These are phyloP conservation scores for Platanthera guangdongensis DNA, from an alignment of 106 monocot species.

Conservation along the genomic window DNA sequence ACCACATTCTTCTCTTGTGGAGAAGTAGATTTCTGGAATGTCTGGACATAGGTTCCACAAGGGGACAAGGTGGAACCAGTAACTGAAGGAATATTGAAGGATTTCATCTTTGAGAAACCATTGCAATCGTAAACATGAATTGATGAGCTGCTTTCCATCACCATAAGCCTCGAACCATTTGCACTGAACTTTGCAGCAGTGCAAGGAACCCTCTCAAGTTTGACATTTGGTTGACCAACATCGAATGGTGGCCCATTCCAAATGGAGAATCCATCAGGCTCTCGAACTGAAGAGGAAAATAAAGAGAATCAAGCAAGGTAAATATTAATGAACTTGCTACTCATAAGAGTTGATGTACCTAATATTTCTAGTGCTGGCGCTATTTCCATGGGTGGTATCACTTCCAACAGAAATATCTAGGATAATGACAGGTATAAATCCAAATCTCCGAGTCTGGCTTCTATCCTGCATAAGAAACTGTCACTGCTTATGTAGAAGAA, in stretches of 20 bases:
- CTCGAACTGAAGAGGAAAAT: slow-evolving; percentile 46
- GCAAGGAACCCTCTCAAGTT: slow-evolving; percentile 62
- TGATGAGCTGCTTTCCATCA: slow-evolving; percentile 34
- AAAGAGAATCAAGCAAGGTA: background rate
- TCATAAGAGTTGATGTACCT: slow-evolving; percentile 15
- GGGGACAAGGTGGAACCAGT: slow-evolving; percentile 56
- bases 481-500: background rate
- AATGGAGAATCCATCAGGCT: slow-evolving; percentile 72
- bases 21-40: slow-evolving; percentile 75
- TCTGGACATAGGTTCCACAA: slow-evolving; percentile 72
- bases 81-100: slow-evolving; percentile 62
- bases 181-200: slow-evolving; percentile 56
- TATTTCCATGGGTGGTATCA: background rate
- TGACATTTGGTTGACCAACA: slow-evolving; percentile 42
- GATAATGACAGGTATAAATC: background rate
- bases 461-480: background rate
- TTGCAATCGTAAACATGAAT: slow-evolving; percentile 53
- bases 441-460: background rate
- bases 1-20: slow-evolving; percentile 87
- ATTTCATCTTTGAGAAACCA: slow-evolving; percentile 42
- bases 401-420: background rate
- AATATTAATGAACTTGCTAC: background rate
- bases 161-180: slow-evolving; percentile 65
- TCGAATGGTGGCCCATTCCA: slow-evolving; percentile 79
- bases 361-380: slow-evolving; percentile 32